Base-by-base conservation (phyloP, 139 green algal species). In the Volvox reticuliferus region DNA sequence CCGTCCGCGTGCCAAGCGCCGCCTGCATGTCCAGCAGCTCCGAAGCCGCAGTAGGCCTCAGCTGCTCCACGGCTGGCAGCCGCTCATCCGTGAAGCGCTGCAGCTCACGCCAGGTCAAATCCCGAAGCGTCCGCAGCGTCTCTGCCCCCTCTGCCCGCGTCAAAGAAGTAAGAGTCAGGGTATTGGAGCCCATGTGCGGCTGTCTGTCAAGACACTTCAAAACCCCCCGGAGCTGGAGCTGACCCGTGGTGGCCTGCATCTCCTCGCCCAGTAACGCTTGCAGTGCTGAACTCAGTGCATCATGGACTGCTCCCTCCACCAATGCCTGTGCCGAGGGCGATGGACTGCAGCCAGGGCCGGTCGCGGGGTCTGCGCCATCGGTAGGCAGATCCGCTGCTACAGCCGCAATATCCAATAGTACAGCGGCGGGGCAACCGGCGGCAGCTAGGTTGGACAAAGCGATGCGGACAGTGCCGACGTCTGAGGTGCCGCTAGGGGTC, bases 11-110 rank as follows among this genome's bases (percentile, higher is more conserved):
- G n/a, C 86, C 86, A n/a, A 90, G 71, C 17, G n/a, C 26, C 1
- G 86, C 44, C 71, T 76, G 71, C 37, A 90, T 22, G n/a, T 82
- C 86, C 71, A 83, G 50, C 71, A 90, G 50, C 26, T 37, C 26
- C 68, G 26, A 26, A 30, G 36, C 68, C 37, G 67, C 36, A 2
- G 35, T 37, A 5, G 83, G 32, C 24, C 12, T 16, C 67, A 55
- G 17, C 83, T 12, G 65, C 71, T 90, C 85, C 37, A 82, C 12
- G 33, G 37, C 36, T 0, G 69, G 35, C 16, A 82, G 19, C 35
- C 67, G 20, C 26, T 30, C 68, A 30, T 90, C 86, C n/a, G 86
- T 83, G 86, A 83, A 82, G 71, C 50, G 19, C 71, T 90, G 86
- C 71, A 90, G 71, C 26, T 26, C 17, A 2, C 14, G 12, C 86